phyloP scores from a whole-genome alignment of 1,284 basidiomycete genomes.

The Trametes hirsuta region DNA sequence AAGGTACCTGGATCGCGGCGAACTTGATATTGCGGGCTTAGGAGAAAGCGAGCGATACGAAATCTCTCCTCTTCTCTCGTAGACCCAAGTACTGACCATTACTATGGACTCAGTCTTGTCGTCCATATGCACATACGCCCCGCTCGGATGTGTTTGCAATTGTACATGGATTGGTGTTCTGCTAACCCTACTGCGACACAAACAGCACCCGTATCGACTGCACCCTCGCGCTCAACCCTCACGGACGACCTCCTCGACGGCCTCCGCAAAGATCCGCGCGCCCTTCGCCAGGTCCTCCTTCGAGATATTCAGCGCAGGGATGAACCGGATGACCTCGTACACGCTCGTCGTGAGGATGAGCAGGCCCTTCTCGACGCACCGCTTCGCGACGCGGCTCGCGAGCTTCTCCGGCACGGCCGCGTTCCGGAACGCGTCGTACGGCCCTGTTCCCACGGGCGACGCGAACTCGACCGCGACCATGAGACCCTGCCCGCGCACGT shows the following conservation, averaged over 20 bases:
- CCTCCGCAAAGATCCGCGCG: slow-evolving; percentile 59
- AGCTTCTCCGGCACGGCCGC: slow-evolving; percentile 61
- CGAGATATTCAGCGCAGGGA: slow-evolving; percentile 70
- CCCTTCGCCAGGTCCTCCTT: slow-evolving; percentile 65
- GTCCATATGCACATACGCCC: too few species aligned
- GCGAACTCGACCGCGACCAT: slow-evolving; percentile 87
- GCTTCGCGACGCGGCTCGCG: slow-evolving; percentile 76
- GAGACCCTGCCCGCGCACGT: slow-evolving; percentile 78
- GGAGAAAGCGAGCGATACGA: too few species aligned
- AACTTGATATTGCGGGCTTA: too few species aligned
- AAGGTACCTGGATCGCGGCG: too few species aligned
- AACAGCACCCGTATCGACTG: too few species aligned
- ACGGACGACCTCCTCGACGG: slow-evolving; percentile 63
- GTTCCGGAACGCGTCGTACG: slow-evolving; percentile 47
- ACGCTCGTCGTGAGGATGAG: slow-evolving; percentile 80
- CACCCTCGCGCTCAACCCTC: slow-evolving; percentile 35
- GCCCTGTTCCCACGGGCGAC: slow-evolving; percentile 49
- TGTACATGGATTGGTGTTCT: too few species aligned
- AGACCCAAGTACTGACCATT: too few species aligned
- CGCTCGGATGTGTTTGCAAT: too few species aligned
- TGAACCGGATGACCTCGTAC: slow-evolving; percentile 82
- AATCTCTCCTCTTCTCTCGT: too few species aligned
- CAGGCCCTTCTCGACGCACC: slow-evolving; percentile 84
- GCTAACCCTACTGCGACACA: too few species aligned
- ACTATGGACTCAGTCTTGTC: too few species aligned